Conservation (phyloP, 2,329 filamentous ascomycete species). For the Colletotrichum liaoningense region DNA sequence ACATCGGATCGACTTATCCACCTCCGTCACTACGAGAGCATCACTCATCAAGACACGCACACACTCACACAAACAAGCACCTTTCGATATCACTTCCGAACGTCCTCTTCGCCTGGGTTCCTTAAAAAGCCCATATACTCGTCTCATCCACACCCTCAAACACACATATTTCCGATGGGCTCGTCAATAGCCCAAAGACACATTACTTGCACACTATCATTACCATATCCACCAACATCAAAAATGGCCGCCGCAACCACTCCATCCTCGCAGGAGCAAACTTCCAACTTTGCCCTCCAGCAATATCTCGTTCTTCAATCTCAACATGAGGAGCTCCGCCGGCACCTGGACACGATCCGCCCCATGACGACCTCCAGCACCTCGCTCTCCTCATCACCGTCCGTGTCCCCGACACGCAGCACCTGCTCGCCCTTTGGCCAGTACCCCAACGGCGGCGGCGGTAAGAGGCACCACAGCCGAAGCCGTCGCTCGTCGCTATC, state of each 20-base stretch:
- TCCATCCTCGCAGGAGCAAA: conserved; percentile 41
- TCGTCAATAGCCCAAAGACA: conserved; percentile 35
- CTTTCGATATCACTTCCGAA: conserved; percentile 4
- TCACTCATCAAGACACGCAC: background rate
- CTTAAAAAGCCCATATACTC: background rate
- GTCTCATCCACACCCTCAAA: background rate
- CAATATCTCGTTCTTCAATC: conserved; percentile 65
- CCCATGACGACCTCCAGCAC: conserved; percentile 49
- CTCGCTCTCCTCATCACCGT: conserved; percentile 59
- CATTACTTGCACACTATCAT: conserved; percentile 33
- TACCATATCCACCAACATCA: conserved; percentile 28
- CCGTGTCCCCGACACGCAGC: conserved; percentile 70
- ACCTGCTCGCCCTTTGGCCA: conserved; percentile 51
- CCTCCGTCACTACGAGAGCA: conserved; percentile 7
- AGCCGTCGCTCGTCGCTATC: conserved; percentile 52
- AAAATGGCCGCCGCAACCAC: conserved; percentile 30
- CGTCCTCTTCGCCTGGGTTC: background rate
- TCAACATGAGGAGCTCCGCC: conserved; percentile 64
- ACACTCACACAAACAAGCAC: background rate
- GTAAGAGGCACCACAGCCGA: conserved; percentile 57
- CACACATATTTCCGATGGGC: conserved; percentile 35
- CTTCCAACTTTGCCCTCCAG: conserved; percentile 62
- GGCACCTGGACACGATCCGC: conserved; percentile 63
- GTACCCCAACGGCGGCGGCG: conserved; percentile 25
- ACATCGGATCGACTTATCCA: conserved; percentile 14